Evolutionary conservation across 495 filamentous ascomycete species (phyloP).

Genomic region (Penicillium silybi): DNA sequence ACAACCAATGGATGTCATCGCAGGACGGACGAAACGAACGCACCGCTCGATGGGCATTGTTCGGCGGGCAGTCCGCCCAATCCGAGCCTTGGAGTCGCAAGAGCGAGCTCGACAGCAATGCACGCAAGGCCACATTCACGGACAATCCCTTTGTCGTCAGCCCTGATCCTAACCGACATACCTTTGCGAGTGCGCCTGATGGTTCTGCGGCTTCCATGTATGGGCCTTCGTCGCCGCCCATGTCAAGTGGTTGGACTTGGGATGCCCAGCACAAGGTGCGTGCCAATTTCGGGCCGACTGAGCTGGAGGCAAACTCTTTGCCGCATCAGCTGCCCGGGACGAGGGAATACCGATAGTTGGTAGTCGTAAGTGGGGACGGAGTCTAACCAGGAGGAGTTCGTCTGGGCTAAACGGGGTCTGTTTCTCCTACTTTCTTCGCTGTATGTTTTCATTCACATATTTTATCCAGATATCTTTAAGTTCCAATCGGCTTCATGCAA

Average conservation of each 20-base stretch:
- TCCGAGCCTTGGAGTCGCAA: slow-evolving; percentile 5
- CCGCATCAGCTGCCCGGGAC: slow-evolving; percentile 2
- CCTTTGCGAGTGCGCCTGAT: slow-evolving; percentile 9
- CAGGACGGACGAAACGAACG: slow-evolving; percentile 30
- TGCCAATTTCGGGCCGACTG: slow-evolving; percentile 14
- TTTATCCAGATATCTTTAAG: no score
- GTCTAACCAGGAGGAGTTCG: no score
- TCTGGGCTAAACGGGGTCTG: no score
- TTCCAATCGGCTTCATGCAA: no score
- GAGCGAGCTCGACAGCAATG: slow-evolving; percentile 13
- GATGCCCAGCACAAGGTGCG: slow-evolving; percentile 14
- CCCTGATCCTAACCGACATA: slow-evolving; percentile 12
- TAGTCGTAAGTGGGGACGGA: no score
- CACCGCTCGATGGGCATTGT: slow-evolving; percentile 30
- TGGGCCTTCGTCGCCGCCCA: background rate
- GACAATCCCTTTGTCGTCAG: slow-evolving; percentile 10
- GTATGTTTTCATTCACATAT: no score
- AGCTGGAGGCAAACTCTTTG: slow-evolving; percentile 22
- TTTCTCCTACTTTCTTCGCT: no score
- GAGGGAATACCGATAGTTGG: background rate
- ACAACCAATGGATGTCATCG: slow-evolving; percentile 35
- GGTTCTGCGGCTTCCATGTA: background rate
- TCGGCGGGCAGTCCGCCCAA: slow-evolving; percentile 4
- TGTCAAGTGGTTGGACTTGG: slow-evolving; percentile 25
- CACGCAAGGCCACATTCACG: background rate